phyloP scores from a whole-genome alignment of 306 rosid species.

The Ammopiptanthus mongolicus region DNA sequence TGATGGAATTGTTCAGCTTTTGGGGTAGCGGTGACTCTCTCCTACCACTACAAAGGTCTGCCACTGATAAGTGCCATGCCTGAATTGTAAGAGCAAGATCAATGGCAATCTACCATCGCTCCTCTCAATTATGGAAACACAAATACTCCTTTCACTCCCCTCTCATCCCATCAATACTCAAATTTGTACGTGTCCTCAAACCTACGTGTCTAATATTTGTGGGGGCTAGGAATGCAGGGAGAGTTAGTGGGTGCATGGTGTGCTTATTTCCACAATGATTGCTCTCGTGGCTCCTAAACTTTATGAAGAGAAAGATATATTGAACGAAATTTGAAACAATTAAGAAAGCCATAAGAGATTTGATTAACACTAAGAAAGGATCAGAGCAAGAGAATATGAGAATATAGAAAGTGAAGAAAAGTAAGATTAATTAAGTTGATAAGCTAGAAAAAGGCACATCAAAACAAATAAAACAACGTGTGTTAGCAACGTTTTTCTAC shows the following conservation, averaged over 20 bases:
- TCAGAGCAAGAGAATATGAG: slow-evolving; percentile 32
- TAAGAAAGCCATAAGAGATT: slow-evolving; percentile 34
- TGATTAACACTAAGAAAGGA: slow-evolving; percentile 34
- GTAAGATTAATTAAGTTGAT: slow-evolving; percentile 36
- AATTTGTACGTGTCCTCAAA: slow-evolving; percentile 9
- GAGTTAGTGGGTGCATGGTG: slow-evolving; percentile 50
- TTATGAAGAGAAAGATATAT: slow-evolving; percentile 34
- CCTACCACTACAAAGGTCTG: too few relatives aligned
- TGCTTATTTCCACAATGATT: slow-evolving; percentile 69
- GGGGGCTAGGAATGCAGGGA: background rate
- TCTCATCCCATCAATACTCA: slow-evolving; percentile 16
- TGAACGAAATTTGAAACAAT: slow-evolving; percentile 30
- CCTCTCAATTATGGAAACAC: background rate
- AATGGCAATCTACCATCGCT: background rate
- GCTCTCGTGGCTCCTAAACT: slow-evolving; percentile 79
- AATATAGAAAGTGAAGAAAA: slow-evolving; percentile 27
- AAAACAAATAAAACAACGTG: slow-evolving; percentile 23
- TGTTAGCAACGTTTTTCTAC: slow-evolving; percentile 28
- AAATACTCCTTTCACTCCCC: background rate
- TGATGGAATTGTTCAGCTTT: too few relatives aligned
- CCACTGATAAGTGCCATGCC: slow-evolving; percentile 9
- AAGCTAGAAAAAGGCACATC: slow-evolving; percentile 24
- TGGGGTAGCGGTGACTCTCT: too few relatives aligned
- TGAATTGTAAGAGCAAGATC: slow-evolving; percentile 4
- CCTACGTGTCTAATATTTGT: slow-evolving; percentile 16